A percentile compares a stretch with the other conserved stretches of the same genome.
Evolutionary conservation across 2,329 filamentous ascomycete species (phyloP).

Genomic region (Aspergillus piperis): DNA sequence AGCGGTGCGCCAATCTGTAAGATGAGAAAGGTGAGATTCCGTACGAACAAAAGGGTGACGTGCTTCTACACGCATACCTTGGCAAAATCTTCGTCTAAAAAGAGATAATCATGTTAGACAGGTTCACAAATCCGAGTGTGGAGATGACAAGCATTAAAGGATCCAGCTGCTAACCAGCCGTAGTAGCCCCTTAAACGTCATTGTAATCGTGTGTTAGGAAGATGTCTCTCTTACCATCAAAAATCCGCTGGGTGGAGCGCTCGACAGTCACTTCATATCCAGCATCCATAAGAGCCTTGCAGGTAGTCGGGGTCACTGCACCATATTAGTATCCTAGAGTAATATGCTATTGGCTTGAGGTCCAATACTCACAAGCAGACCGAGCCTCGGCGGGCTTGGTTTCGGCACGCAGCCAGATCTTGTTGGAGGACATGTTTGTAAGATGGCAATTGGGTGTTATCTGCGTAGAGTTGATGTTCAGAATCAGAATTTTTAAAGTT

Average conservation of each 20-base stretch:
- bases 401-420: constrained; percentile 60
- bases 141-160: neutral
- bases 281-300: constrained; percentile 65
- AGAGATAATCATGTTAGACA: neutral
- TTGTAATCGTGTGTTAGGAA: no score
- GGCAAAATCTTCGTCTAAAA: constrained; percentile 38
- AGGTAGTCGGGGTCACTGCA: constrained; percentile 52
- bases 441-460: constrained; percentile 15
- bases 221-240: constrained; percentile 39
- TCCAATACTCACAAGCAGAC: constrained; percentile 44
- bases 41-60: neutral
- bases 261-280: constrained; percentile 71
- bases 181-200: no score
- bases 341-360: constrained; percentile 14
- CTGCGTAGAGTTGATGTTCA: constrained; percentile 9
- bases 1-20: constrained; percentile 62
- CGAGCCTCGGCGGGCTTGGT: constrained; percentile 61
- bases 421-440: constrained; percentile 33
- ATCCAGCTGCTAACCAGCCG: neutral
- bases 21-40: neutral
- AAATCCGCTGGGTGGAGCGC: constrained; percentile 66
- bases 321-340: neutral
- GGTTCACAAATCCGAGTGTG: neutral
- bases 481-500: constrained; percentile 8
- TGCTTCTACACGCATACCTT: constrained; percentile 29